phyloP scores from a whole-genome alignment of 345 rosid genomes.

The Erucastrum elatum region DNA sequence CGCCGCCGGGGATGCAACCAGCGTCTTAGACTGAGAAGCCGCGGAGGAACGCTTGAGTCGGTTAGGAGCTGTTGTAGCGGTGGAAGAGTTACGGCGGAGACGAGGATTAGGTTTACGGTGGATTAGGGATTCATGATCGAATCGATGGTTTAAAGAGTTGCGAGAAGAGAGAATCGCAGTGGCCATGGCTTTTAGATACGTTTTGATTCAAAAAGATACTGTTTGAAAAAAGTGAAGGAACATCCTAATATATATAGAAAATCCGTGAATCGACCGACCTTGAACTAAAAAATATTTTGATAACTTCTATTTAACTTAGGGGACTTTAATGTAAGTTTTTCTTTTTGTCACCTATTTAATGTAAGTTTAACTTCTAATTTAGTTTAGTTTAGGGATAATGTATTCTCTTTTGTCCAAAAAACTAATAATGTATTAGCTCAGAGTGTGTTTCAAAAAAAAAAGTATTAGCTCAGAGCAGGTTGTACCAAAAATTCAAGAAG shows the following conservation, averaged over 20 bases:
- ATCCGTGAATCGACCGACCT: conserved; percentile 9
- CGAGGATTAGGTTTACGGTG: conserved; percentile 29
- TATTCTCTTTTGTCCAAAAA: neutral
- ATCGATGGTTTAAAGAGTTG: conserved; percentile 1
- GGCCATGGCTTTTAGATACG: conserved; percentile 22
- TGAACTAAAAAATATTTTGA: too few species aligned
- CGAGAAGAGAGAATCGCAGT: conserved; percentile 32
- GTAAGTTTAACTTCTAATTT: neutral
- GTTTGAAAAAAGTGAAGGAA: too few species aligned
- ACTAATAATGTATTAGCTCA: too few species aligned
- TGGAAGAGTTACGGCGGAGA: neutral
- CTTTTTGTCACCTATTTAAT: too few species aligned
- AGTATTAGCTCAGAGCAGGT: neutral
- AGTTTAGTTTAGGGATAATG: neutral
- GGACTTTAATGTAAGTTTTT: too few species aligned
- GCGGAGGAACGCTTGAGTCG: conserved; percentile 38
- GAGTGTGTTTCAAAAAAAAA: neutral
- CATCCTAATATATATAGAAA: neutral
- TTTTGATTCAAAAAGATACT: too few species aligned
- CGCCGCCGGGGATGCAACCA: conserved; percentile 37
- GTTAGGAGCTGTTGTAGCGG: conserved; percentile 39
- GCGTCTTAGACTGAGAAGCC: conserved; percentile 24
- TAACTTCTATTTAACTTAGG: too few species aligned
- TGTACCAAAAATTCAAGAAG: conserved; percentile 6
- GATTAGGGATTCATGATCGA: conserved; percentile 30